These are phyloP conservation scores for Hemileia vastatrix DNA, from an alignment of 1,284 basidiomycete genomes.

Conservation along the genomic window DNA sequence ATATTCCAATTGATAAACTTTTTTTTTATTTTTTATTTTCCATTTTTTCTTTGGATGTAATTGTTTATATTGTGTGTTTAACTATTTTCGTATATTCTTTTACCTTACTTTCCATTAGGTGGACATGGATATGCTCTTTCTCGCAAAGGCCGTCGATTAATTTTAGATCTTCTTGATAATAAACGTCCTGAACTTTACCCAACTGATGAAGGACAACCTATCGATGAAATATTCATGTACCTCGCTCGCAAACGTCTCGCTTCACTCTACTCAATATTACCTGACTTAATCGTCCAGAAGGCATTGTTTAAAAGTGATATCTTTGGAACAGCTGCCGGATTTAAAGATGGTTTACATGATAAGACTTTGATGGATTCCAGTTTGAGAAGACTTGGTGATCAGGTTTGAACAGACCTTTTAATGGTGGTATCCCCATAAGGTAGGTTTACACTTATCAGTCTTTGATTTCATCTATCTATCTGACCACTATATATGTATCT, in stretches of 20 bases:
- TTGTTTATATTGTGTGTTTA: too few relatives aligned
- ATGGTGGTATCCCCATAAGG: too few relatives aligned
- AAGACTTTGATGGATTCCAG: conserved; percentile 19
- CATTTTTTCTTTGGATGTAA: not conserved
- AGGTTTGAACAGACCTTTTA: too few relatives aligned
- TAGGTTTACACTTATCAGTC: too few relatives aligned
- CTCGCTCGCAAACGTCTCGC: conserved; percentile 9
- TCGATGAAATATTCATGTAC: conserved; percentile 21
- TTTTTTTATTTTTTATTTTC: too few relatives aligned
- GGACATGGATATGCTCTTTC: conserved; percentile 22
- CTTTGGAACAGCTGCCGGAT: conserved; percentile 17
- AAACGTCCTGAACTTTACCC: conserved; percentile 11
- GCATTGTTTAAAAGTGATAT: conserved; percentile 20
- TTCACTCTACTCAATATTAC: conserved; percentile 11
- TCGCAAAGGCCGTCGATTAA: conserved; percentile 10
- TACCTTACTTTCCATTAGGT: conserved; percentile 7
- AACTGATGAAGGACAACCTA: conserved; percentile 15
- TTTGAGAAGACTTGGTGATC: conserved; percentile 9
- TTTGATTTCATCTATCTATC: too few relatives aligned
- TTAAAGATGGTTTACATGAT: conserved; percentile 20
- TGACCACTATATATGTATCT: too few relatives aligned
- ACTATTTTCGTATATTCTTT: too few relatives aligned
- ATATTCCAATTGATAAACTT: not conserved
- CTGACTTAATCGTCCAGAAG: conserved; percentile 15
- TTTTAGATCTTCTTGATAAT: conserved; percentile 12